Base-by-base conservation (phyloP, 1,284 basidiomycete species). In the Pseudozyma flocculosa region DNA sequence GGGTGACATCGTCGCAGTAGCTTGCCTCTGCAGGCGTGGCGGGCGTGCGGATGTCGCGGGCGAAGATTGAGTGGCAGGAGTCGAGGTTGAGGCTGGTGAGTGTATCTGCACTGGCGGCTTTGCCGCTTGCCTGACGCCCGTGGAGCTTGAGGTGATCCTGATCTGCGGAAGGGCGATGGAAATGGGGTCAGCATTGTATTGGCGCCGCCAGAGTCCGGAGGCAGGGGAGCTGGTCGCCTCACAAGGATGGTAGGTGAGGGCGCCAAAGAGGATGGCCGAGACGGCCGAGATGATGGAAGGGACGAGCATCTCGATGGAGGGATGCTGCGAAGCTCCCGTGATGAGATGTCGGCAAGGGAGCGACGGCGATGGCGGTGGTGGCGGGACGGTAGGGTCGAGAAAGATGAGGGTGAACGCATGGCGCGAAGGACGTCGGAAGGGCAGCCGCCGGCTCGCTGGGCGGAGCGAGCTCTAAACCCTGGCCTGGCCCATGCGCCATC, bases 1-100 rank as follows among this genome's bases (percentile, higher is more conserved):
- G 54, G 2, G 55, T 62, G 14, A 68, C 45, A 40, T 71, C 68
- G 36, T 71, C 68, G 52, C 68, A 71, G 50, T 59, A 62, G 14
- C 56, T 54, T 2, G 63, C 58, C 45, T 61, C 63, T n/a, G 51
- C 54, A 0, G 64, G 48, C 11, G 49, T 54, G n/a, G 63, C 60
- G 21, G 55, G 45, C 22, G 56, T 52, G 52, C 59, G 48, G 19
- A 52, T 47, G 23, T 54, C 24, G 9, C 51, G 46, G 23, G 57
- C 50, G 9, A 45, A 45, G 41, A 60, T 38, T 2, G 60, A 45
- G 15, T 50, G 34, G 34, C 58, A 61, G 32, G 55, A 43, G 17
- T 62, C 51, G 39, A 68, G 61, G 26, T 68, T 63, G 48, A 54
- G 56, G 26, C 26, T 29, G 26, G 26, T 29, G 26, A 5, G 26